Evolutionary conservation across 768 basidiomycete genomes (phyloP), one percentile per base, ranked within the genome.

Genomic region (Ramaria rubella): DNA sequence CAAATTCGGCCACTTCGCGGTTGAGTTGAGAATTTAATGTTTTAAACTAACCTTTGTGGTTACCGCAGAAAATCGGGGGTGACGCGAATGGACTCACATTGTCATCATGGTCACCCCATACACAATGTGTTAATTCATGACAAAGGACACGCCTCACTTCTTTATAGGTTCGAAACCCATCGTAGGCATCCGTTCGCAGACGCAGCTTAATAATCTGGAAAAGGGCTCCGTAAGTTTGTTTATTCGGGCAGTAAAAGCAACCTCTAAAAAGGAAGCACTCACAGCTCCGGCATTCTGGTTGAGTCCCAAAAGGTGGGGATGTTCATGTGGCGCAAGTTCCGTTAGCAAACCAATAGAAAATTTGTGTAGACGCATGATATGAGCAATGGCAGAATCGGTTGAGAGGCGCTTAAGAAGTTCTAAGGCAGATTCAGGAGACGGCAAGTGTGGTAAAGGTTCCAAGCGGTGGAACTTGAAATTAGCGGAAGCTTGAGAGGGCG

Each of bases 291-390:
- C 73, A 49, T 81, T 81, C 48, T 77, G 77, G 62, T 90, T 90
- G 36, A 87, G 73, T 0, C 89, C 88, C 3, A 87, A 74, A 9
- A 90, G 68, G 27, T 80, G 55, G 24, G 87, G 86, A 57, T 85
- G 77, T 64, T 89, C 87, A 57, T 87, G 86, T 0, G 87, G 87
- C 15, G 86, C 87, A 17, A 90, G 79, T 68, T 90, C 87, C 1
- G 87, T 89, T 43, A 90, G 72, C 2, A 85, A 59, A 0, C 83
- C 82, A 5, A 90, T 86, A 0, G 81, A 74, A 61, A 87, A 83
- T 58, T 80, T 67, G 67, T 90, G 86, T 59, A 73, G 74, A 60
- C 76, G 78, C 87, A 90, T 89, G 56, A 90, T 66, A 65, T 86
- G 81, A 21, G 68, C 72, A 46, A 89, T 85, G 0, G 85, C 86